Percentiles rank a stretch among this genome's conserved stretches.
These are phyloP conservation scores for Ophiocordyceps robertsii DNA, from an alignment of 2,329 filamentous ascomycete genomes.

Conservation along the genomic window DNA sequence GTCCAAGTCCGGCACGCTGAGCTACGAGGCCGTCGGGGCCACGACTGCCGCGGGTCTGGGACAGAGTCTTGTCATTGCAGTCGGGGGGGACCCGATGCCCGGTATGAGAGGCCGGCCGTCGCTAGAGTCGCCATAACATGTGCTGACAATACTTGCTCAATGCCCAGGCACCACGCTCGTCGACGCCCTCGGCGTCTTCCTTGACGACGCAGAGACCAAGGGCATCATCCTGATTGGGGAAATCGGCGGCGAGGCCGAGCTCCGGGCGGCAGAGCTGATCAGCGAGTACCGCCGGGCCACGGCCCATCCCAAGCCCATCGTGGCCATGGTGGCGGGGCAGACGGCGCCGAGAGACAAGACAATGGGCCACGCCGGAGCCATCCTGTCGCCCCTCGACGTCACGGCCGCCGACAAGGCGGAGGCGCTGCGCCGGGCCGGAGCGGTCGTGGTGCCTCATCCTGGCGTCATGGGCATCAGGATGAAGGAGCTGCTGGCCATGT, in stretches of 20 bases:
- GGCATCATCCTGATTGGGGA: conserved; percentile 62
- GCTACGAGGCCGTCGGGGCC: conserved; percentile 66
- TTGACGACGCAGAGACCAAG: conserved; percentile 53
- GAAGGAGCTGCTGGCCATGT: conserved; percentile 15
- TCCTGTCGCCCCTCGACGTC: conserved; percentile 21
- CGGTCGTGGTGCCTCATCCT: conserved; percentile 22
- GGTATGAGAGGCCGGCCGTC: conserved; percentile 21
- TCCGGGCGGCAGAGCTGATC: conserved; percentile 60
- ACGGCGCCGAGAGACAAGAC: conserved; percentile 45
- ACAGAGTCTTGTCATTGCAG: conserved; percentile 63
- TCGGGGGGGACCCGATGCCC: conserved; percentile 64
- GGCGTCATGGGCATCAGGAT: conserved; percentile 22
- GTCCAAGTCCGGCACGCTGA: conserved; percentile 69
- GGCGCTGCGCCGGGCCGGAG: conserved; percentile 21
- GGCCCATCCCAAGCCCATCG: conserved; percentile 45
- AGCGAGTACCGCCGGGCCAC: conserved; percentile 44
- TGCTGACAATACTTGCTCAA: not conserved
- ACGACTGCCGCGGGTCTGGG: conserved; percentile 62
- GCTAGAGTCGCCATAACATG: not conserved
- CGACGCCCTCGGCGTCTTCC: conserved; percentile 55
- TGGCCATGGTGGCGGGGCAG: conserved; percentile 53
- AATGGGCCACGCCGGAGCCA: conserved; percentile 64
- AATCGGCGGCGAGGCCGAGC: conserved; percentile 55
- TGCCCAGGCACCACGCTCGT: conserved; percentile 47
- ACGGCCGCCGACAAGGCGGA: conserved; percentile 18